Evolutionary conservation across 768 basidiomycete species (phyloP).

Genomic region (Russula ochroleuca): DNA sequence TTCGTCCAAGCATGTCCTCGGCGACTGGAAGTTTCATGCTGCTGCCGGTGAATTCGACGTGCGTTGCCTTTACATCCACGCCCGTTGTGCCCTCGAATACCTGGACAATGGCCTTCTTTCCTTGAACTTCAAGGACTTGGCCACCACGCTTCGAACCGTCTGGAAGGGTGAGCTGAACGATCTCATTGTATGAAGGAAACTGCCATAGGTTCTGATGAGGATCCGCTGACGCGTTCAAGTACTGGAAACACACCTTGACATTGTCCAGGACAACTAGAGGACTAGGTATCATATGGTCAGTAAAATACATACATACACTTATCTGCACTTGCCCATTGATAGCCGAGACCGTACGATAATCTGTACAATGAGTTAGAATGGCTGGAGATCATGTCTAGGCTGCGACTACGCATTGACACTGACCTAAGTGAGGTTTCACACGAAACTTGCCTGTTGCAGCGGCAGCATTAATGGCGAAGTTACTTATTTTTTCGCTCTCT

Average conservation of each 20-base stretch:
- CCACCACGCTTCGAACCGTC: constrained; percentile 95
- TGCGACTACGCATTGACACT: constrained; percentile 9
- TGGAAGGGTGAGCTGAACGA: constrained; percentile 90
- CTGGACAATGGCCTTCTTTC: constrained; percentile 98
- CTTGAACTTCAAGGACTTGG: constrained; percentile 96
- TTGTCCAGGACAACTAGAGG: constrained; percentile 97
- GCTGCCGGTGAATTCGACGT: constrained; percentile 96
- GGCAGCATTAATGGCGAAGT: constrained; percentile 65
- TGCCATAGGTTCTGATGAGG: constrained; percentile 34
- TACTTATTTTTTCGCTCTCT: constrained; percentile 4
- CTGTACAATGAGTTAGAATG: constrained; percentile 39
- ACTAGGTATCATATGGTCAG: constrained; percentile 41
- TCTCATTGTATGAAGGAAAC: constrained; percentile 99
- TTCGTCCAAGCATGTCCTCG: constrained; percentile 97
- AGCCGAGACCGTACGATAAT: constrained; percentile 97
- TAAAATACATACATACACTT: not conserved
- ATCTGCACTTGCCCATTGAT: constrained; percentile 78
- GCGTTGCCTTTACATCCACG: constrained; percentile 94
- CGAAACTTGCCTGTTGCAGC: constrained; percentile 86
- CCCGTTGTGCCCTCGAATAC: constrained; percentile 98
- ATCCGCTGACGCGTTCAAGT: not conserved
- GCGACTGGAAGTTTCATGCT: constrained; percentile 99
- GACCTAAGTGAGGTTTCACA: constrained; percentile 85
- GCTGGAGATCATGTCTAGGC: not conserved
- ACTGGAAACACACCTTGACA: constrained; percentile 66